Evolutionary conservation across 2,329 filamentous ascomycete genomes (phyloP).

Genomic region (Phyllosticta capitalensis): DNA sequence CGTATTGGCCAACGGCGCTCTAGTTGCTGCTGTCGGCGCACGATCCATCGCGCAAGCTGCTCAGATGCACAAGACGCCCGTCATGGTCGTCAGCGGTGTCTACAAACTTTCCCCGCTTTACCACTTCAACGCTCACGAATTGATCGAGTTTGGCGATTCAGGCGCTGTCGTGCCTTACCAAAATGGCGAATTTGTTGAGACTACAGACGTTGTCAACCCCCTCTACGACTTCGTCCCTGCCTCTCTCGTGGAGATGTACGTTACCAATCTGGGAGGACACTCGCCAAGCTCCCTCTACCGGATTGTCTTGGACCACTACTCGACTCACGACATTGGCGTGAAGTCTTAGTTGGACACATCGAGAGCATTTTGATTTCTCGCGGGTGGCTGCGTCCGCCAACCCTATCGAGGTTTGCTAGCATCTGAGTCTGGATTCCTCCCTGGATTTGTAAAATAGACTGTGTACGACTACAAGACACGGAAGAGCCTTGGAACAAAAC

Average conservation of each 20-base stretch:
- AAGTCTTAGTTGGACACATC: conserved; percentile 31
- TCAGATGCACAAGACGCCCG: conserved; percentile 68
- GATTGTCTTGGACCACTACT: conserved; percentile 67
- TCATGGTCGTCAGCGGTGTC: conserved; percentile 81
- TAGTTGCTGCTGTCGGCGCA: conserved; percentile 77
- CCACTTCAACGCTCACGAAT: conserved; percentile 67
- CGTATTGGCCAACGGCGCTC: conserved; percentile 78
- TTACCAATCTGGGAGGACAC: conserved; percentile 71
- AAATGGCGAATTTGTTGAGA: conserved; percentile 69
- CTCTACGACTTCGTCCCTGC: conserved; percentile 74
- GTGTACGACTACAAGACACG: not conserved
- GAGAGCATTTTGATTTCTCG: not conserved
- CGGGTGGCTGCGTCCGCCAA: not conserved
- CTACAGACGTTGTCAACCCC: conserved; percentile 68
- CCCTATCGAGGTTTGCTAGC: not conserved
- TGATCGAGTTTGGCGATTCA: conserved; percentile 81
- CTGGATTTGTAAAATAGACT: not conserved
- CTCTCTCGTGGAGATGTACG: conserved; percentile 68
- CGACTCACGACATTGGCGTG: conserved; percentile 53
- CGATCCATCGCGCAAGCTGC: conserved; percentile 77
- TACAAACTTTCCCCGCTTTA: conserved; percentile 92
- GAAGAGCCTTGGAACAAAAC: too few relatives aligned
- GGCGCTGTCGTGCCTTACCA: conserved; percentile 67
- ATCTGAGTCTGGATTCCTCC: not conserved
- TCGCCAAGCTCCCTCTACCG: conserved; percentile 63